Conservation (phyloP, 352 stramenopile species). For the Phytopythium vexans region DNA sequence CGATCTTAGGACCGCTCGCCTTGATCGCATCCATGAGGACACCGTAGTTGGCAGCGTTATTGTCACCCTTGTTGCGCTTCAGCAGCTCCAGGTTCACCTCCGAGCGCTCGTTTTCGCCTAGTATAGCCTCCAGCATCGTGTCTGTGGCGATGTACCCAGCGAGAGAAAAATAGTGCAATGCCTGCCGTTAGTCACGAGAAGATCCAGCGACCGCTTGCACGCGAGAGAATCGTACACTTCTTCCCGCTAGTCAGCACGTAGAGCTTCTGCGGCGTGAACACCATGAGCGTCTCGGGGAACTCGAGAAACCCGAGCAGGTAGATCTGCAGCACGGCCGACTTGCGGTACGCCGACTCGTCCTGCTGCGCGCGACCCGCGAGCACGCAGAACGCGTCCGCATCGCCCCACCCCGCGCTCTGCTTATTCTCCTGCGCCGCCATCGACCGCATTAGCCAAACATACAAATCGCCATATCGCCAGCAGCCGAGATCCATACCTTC, state of each 20-base stretch:
- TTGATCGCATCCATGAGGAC: conserved; percentile 69
- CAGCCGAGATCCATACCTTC: conserved; percentile 22
- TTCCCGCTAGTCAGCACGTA: conserved; percentile 87
- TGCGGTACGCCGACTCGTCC: conserved; percentile 87
- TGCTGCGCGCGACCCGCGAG: conserved; percentile 75
- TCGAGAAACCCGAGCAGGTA: conserved; percentile 90
- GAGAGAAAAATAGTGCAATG: not conserved
- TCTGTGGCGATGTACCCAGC: conserved; percentile 18
- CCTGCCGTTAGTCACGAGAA: not conserved
- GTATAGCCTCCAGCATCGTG: conserved; percentile 77
- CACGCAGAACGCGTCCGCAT: conserved; percentile 78
- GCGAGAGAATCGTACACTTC: conserved; percentile 53
- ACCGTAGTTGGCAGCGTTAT: conserved; percentile 77
- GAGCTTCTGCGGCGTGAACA: conserved; percentile 84
- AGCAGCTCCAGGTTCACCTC: conserved; percentile 80
- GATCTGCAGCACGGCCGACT: conserved; percentile 88
- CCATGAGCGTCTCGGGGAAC: conserved; percentile 91
- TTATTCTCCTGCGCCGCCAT: conserved; percentile 30
- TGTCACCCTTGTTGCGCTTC: conserved; percentile 82
- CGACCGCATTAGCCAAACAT: conserved; percentile 1
- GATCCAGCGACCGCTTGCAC: conserved; percentile 1
- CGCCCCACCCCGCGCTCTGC: conserved; percentile 41
- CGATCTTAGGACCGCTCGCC: conserved; percentile 61
- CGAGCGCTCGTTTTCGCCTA: conserved; percentile 53
- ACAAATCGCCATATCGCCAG: not conserved